A percentile compares a stretch with the other conserved stretches of the same genome.
Conservation (phyloP, 2,329 filamentous ascomycete species). For the Pseudogymnoascus sp. region DNA sequence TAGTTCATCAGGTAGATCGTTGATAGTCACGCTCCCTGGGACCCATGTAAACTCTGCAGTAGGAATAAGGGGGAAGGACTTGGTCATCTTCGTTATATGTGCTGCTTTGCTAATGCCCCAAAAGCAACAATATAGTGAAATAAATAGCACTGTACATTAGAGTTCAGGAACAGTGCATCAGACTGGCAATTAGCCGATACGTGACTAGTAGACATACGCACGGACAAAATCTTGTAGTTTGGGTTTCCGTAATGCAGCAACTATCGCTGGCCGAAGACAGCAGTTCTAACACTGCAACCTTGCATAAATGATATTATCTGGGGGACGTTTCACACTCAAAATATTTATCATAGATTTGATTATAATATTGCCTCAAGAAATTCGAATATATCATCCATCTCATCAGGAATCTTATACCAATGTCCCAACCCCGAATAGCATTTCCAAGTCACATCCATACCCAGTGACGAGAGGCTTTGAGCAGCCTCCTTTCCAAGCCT, state of each 20-base stretch:
- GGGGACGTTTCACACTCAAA: neutral
- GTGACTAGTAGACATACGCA: too few relatives aligned
- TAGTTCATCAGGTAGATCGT: neutral
- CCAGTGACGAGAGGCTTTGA: conserved; percentile 30
- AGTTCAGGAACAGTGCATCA: too few relatives aligned
- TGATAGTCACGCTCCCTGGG: neutral
- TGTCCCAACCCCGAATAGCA: conserved; percentile 36
- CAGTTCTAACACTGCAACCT: too few relatives aligned
- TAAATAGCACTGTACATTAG: too few relatives aligned
- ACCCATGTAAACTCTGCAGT: neutral
- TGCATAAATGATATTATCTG: neutral
- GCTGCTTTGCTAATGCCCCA: too few relatives aligned
- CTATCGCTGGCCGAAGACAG: too few relatives aligned
- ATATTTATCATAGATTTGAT: neutral
- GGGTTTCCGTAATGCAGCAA: too few relatives aligned
- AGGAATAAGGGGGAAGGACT: neutral
- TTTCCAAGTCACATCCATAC: conserved; percentile 32
- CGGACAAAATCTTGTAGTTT: too few relatives aligned
- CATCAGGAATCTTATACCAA: conserved; percentile 41
- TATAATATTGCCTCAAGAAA: conserved; percentile 24
- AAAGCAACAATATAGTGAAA: too few relatives aligned
- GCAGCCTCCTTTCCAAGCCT: conserved; percentile 33
- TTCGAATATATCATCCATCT: conserved; percentile 38
- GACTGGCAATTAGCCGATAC: too few relatives aligned
- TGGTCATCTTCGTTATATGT: neutral